Conservation (phyloP, 371 early-diverging fungal species). For the Gilbertella persicaria region DNA sequence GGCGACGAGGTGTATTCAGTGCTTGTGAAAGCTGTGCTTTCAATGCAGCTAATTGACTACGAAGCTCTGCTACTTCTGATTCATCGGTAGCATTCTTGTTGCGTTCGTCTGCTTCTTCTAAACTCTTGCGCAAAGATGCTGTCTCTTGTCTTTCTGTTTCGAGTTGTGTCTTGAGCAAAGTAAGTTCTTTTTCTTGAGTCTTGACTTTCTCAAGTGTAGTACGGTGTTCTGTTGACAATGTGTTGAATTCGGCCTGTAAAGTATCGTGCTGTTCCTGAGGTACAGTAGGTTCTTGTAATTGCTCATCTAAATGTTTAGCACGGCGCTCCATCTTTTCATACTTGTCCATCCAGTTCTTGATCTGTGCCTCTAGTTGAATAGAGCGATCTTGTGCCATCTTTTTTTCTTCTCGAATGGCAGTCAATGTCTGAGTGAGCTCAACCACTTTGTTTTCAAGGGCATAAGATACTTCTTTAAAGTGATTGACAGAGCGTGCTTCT, state of each 20-base stretch:
- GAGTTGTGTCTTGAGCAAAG: constrained; percentile 59
- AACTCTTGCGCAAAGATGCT: constrained; percentile 54
- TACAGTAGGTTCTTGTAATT: constrained; percentile 63
- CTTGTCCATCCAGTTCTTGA: constrained; percentile 72
- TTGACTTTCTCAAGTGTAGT: constrained; percentile 57
- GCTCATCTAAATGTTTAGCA: constrained; percentile 50
- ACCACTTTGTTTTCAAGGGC: constrained; percentile 95
- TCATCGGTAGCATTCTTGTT: constrained; percentile 39
- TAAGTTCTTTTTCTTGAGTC: constrained; percentile 66
- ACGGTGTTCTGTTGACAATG: constrained; percentile 47
- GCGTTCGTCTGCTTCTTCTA: constrained; percentile 41
- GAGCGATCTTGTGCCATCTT: constrained; percentile 58
- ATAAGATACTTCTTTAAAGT: constrained; percentile 93
- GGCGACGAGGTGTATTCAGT: constrained; percentile 38
- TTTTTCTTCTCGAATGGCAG: constrained; percentile 70
- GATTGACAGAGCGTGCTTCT: constrained; percentile 91
- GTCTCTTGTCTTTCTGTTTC: constrained; percentile 68
- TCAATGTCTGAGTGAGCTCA: constrained; percentile 85
- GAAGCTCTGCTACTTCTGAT: constrained; percentile 46
- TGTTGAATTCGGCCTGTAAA: constrained; percentile 53
- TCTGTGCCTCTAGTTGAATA: constrained; percentile 69
- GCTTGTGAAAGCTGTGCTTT: constrained; percentile 53
- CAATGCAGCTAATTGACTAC: constrained; percentile 48
- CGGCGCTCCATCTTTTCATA: constrained; percentile 59
- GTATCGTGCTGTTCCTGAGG: constrained; percentile 61